These are phyloP conservation scores for Aspergillus latus DNA, from an alignment of 2,329 filamentous ascomycete genomes.

Conservation along the genomic window DNA sequence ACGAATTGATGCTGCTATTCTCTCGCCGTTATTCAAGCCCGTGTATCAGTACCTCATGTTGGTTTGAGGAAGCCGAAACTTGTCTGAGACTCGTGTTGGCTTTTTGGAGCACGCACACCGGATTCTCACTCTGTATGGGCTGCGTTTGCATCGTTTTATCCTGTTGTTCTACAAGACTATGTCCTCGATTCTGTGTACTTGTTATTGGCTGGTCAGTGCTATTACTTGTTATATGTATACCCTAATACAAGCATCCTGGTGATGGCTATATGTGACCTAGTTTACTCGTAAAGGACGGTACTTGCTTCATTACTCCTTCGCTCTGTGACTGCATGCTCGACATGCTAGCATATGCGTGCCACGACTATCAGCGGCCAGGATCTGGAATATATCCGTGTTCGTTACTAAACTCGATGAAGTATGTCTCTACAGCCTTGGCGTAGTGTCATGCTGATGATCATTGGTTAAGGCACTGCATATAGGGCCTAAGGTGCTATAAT, in stretches of 20 bases:
- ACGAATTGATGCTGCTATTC: slow-evolving; percentile 24
- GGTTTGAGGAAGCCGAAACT: slow-evolving; percentile 10
- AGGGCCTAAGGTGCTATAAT: no score
- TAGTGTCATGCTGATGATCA: neutral
- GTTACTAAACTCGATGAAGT: neutral
- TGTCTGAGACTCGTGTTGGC: slow-evolving; percentile 12
- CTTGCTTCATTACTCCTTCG: neutral
- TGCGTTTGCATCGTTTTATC: slow-evolving; percentile 9
- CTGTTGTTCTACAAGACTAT: slow-evolving; percentile 7
- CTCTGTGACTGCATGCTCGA: neutral
- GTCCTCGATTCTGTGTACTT: neutral
- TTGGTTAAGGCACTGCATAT: neutral
- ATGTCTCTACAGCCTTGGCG: no score
- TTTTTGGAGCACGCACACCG: slow-evolving; percentile 9
- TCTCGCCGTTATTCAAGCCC: slow-evolving; percentile 15
- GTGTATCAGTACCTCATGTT: slow-evolving; percentile 25
- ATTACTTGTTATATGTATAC: slow-evolving; percentile 10
- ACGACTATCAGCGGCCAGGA: neutral
- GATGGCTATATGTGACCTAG: slow-evolving; percentile 1
- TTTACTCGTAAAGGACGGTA: neutral
- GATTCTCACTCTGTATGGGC: slow-evolving; percentile 10
- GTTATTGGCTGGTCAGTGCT: slow-evolving; percentile 4
- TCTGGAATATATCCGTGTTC: neutral
- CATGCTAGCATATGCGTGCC: neutral
- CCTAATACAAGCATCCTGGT: slow-evolving; percentile 17